Conservation (phyloP, 805 yeast genomes). For the Wickerhamomyces bovis region DNA sequence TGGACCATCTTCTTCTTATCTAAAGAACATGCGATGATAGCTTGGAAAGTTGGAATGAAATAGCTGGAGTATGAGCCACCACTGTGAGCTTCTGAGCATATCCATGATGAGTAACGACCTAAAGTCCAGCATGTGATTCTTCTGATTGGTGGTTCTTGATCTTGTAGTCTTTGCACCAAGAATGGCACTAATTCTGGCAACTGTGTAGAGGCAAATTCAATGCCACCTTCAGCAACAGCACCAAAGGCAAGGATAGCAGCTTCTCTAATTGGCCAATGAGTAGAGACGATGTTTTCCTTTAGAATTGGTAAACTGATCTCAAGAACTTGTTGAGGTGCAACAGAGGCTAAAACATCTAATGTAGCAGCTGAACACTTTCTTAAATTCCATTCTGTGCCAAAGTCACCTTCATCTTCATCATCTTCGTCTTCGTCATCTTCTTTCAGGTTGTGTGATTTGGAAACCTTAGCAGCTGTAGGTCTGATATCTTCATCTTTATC, state of each 20-base stretch:
- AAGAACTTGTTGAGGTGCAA: constrained; percentile 62
- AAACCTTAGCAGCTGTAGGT: constrained; percentile 71
- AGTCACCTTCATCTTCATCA: constrained; percentile 65
- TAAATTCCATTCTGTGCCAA: constrained; percentile 77
- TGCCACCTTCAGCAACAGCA: constrained; percentile 87
- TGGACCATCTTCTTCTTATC: constrained; percentile 92
- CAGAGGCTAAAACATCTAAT: constrained; percentile 70
- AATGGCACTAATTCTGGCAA: constrained; percentile 81
- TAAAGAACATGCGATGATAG: constrained; percentile 67
- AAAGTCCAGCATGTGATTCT: constrained; percentile 96
- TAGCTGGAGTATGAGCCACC: constrained; percentile 60
- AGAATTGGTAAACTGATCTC: constrained; percentile 66
- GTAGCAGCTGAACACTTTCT: constrained; percentile 95
- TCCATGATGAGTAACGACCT: constrained; percentile 80
- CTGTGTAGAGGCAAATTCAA: constrained; percentile 61
- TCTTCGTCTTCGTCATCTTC: constrained; percentile 64
- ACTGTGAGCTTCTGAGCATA: constrained; percentile 58
- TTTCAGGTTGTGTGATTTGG: constrained; percentile 26
- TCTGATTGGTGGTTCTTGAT: constrained; percentile 76
- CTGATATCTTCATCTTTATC: constrained; percentile 85
- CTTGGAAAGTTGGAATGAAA: constrained; percentile 70
- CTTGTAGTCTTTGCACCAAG: constrained; percentile 72
- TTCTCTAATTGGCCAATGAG: constrained; percentile 85
- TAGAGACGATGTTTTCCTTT: constrained; percentile 60
- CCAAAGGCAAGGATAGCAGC: constrained; percentile 96